Evolutionary conservation across 148 eudicot genomes (phyloP), one percentile per base, ranked within the genome.

Genomic region (Salicornia ramosissima): DNA sequence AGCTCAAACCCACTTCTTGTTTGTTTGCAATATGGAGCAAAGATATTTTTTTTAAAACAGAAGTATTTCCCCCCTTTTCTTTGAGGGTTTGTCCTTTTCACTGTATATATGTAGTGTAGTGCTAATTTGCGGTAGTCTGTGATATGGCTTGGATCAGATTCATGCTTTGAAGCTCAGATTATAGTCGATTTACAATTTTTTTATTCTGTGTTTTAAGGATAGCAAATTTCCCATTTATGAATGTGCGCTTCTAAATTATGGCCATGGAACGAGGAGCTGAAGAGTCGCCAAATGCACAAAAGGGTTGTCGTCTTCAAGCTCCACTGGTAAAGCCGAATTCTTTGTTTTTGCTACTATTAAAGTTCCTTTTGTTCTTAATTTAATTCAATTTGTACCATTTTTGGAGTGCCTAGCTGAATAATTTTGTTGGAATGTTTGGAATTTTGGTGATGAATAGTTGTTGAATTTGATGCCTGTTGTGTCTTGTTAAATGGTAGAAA

Each of bases 261-360:
- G 47, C 9, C 29, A 74, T 68, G 75, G 83, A 85, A 74, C 76
- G 81, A 78, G 84, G 84, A 31, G 78, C 77, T 73, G 83, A 85
- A 68, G 76, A 78, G 61, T 84, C 88, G 43, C 77, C 86, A 21
- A 81, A 82, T 86, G 82, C 69, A 43, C 83, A 76, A 6, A 85
- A 91, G 85, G 89, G 80, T 60, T 83, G 78, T 73, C 85, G 97
- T 68, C 81, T 87, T 75, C 94, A 86, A 81, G 86, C 97, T 77
- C 96, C 97, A 24, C 72, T 92, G 82, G 97, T 89, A 70, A 84
- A 85, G 16, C 16, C 25, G 3, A 3, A 39, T 58, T 15, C 30
- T n/a, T 12, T 36, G n/a, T 15, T 10, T 69, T 28, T 70, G 28
- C n/a, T n/a, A n/a, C 36, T 81, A 59, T 36, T 36, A 65, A 33